These are phyloP conservation scores for Oryza rufipogon DNA, from an alignment of 176 grass and related monocot species.

Conservation along the genomic window DNA sequence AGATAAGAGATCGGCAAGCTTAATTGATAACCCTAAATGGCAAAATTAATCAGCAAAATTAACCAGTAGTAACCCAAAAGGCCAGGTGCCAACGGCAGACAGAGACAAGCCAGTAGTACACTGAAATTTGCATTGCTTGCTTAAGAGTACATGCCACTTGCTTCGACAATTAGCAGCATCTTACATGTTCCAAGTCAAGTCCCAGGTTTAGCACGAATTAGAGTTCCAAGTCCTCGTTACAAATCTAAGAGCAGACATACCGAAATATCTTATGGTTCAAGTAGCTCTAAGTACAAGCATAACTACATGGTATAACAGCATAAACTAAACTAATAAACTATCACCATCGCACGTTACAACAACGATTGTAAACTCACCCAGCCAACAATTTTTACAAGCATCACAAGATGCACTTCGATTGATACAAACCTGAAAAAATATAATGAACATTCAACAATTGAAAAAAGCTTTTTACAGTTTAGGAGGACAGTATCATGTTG, in stretches of 20 bases:
- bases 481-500: not conserved
- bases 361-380: not conserved
- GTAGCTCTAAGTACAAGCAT: not conserved
- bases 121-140: not conserved
- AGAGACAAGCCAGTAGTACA: not conserved
- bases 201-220: not conserved
- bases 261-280: not conserved
- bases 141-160: not conserved
- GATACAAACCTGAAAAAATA: not conserved
- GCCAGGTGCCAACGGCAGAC: not conserved
- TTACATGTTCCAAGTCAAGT: not conserved
- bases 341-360: not conserved
- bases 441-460: not conserved
- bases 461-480: slow-evolving; percentile 4
- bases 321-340: not conserved
- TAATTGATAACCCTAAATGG: not conserved
- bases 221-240: not conserved
- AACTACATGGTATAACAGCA: not conserved
- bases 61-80: too few relatives aligned
- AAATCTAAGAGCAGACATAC: not conserved
- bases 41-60: too few relatives aligned
- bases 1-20: not conserved
- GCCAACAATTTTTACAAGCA: not conserved
- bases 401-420: not conserved
- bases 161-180: slow-evolving; percentile 5